Evolutionary conservation across 2,329 filamentous ascomycete genomes (phyloP), one percentile per base, ranked within the genome.

Genomic region (Aspergillus latus): DNA sequence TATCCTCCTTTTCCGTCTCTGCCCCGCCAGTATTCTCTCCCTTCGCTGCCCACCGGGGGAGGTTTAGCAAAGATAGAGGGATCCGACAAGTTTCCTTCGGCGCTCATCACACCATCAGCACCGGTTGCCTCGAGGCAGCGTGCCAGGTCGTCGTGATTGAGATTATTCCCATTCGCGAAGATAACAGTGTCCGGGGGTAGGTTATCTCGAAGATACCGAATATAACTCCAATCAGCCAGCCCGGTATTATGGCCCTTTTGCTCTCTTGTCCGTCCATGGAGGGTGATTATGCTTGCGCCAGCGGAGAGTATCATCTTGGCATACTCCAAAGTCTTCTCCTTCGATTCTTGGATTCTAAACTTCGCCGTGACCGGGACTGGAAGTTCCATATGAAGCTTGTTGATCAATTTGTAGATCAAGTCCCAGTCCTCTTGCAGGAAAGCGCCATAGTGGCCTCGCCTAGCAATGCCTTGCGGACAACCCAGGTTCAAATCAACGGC

Each of bases 181-280:
- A 99, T 84, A 26, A 99, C 94, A 6, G 92, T 95, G 47, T 97
- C 92, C 1, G 82, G 77, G 0, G 93, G 93, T 32, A 99, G 76
- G 59, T 88, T 88, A 9, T 96, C 90, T 48, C 94, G 82, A 62
- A 99, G 75, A 68, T 89, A 93, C 4, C 87, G 83, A 55, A 99
- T 87, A 68, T 88, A 84, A 15, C 77, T 78, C 94, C 94, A 99
- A 74, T 99, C 92, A 4, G 94, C 94, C 36, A 97, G 66, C 0
- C 94, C 94, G 0, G 94, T 99, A 68, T 96, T 84, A 70, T 99
- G 94, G 0, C 94, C 93, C 77, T 99, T 99, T 72, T 97, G 93
- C 67, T 97, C 92, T 61, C 94, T 81, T 61, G 85, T 83, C 36
- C 94, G 82, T 0, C 94, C 94, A 77, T 99, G 94, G 0, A 99